These are phyloP conservation scores for Myxozyma neglecta DNA, from an alignment of 805 yeast species.

Conservation along the genomic window DNA sequence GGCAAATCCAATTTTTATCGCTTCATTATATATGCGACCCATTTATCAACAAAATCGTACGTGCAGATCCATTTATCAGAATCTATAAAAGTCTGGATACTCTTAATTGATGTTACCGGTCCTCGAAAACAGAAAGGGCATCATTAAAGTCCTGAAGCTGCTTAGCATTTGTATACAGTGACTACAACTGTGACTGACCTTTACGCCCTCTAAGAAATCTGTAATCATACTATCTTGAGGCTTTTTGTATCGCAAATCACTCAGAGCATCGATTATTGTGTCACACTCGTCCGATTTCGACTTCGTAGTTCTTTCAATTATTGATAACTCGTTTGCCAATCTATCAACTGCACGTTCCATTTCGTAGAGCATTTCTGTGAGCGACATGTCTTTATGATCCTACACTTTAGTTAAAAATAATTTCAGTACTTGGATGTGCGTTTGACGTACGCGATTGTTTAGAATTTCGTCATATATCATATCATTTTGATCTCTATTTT, in stretches of 20 bases:
- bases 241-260: slow-evolving; percentile 26
- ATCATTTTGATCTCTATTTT: slow-evolving; percentile 9
- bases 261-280: slow-evolving; percentile 17
- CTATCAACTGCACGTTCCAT: slow-evolving; percentile 24
- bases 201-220: slow-evolving; percentile 7
- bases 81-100: neutral
- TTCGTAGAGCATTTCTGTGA: slow-evolving; percentile 8
- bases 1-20: too few species aligned
- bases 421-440: neutral
- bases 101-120: neutral
- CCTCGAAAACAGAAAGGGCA: too few species aligned
- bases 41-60: too few species aligned
- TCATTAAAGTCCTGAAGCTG: too few species aligned
- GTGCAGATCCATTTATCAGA: too few species aligned
- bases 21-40: too few species aligned
- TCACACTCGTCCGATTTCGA: neutral
- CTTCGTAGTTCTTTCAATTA: neutral
- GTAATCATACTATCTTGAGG: neutral
- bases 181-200: neutral
- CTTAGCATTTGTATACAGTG: too few species aligned
- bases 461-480: slow-evolving; percentile 5
- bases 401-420: neutral
- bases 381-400: neutral
- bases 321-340: slow-evolving; percentile 3
- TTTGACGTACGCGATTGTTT: neutral